Evolutionary conservation across 2,329 filamentous ascomycete genomes (phyloP), one percentile per base, ranked within the genome.

Genomic region (Monilinia laxa): DNA sequence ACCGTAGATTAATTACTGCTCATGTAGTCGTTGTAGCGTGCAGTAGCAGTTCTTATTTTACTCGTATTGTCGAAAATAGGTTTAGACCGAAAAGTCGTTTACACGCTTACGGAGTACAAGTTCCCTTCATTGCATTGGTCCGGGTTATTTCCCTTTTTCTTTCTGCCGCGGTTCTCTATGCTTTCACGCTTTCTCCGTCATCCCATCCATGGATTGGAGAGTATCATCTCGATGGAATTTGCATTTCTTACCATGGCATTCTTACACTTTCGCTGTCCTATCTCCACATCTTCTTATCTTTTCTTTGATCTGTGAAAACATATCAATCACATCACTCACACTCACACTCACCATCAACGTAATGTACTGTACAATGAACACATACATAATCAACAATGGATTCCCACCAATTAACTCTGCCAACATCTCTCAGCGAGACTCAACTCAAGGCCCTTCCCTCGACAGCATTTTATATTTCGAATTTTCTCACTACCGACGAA

Each of bases 401-500:
- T 49, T 59, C 63, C 64, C 59, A 67, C 58, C 60, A 66, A 57
- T 62, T 67, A 57, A 62, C 45, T 16, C 52, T 72, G 16, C 69
- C 71, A 71, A 56, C 64, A 18, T 81, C 77, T 54, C 81, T 89
- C 35, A 81, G 86, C 58, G 76, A 81, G 47, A 80, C 78, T 64
- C 81, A 78, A 70, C 83, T 93, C 68, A 69, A 77, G 10, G 73
- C 73, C 42, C 81, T 93, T 2, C 90, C 90, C 5, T 76, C 83
- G 1, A 80, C 84, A 45, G 90, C 92, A 64, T 97, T 89, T 80
- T 97, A 98, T 79, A 89, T 97, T 67, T 84, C 92, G 10, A 82
- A 93, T 76, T 97, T 97, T 79, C 90, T 98, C 76, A 89, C 84
- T 5, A 78, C 81, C 65, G 85, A 89, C 55, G 93, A 97, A 78